Base-by-base conservation (phyloP, 1,139 yeast genomes). In the Hemisphaericaspora xylanilytica region DNA sequence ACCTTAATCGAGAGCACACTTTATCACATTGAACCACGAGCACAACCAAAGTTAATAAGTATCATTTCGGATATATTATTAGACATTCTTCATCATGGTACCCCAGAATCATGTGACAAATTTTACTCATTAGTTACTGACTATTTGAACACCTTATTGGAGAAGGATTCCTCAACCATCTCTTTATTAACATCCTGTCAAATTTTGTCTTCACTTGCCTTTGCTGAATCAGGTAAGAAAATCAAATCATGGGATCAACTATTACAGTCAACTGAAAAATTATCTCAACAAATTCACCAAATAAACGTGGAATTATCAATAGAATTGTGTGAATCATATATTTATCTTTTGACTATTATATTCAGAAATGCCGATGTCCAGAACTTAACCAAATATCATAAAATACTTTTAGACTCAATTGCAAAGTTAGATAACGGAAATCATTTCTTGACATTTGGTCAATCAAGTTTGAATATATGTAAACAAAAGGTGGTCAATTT, bases 211-310 rank as follows among this genome's bases (percentile, higher is more conserved):
- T 60, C 81, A 0, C 53, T 82, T 36, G 55, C 72, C 0, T 84
- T 81, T 58, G 80, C 85, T 1, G 89, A 83, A 44, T 79, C 87
- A 28, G 92, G 92, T 50, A 72, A 62, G 44, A 82, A 80, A 50
- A 70, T 81, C 6, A 53, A 66, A 2, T 60, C 67, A 43, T 78
- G 83, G 83, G 39, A 44, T 32, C 39, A 52, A 16, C 28, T 62
- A 40, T 34, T 63, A 10, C 37, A 47, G 2, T 43, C 55, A 3
- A 41, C 51, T 9, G 45, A 46, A 13, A 12, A 20, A 5, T 47
- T 60, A 20, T 40, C 49, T 15, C 29, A 48, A 5, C 30, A 36
- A 13, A 15, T 28, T 10, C 22, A 16, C 4, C 9, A 31, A 12
- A 21, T 28, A 5, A 8, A 15, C 7, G 7, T 15, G 5, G 6